Evolutionary conservation across 1,139 yeast species (phyloP), one percentile per base, ranked within the genome.

Genomic region (Lizanozyma gosingica): DNA sequence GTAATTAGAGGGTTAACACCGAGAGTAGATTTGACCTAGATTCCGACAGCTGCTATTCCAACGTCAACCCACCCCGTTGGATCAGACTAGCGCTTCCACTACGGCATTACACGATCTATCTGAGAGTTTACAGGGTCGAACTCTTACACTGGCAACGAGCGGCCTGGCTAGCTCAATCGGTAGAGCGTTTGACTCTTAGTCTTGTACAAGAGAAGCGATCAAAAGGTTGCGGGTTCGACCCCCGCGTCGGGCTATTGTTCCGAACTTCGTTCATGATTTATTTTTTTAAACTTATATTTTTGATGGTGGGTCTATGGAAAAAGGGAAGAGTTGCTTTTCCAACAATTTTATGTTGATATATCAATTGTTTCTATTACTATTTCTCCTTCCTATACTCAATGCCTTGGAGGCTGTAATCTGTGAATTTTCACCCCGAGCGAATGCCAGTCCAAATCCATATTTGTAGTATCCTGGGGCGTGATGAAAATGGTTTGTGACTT

Each of bases 401-500:
- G 29, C 47, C 75, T 57, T 4, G 83, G 83, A 46, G 76, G 79
- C 41, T 71, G 64, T 67, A 88, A 81, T 51, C 77, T 77, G 49
- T 83, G 92, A 34, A 90, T 84, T 47, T 66, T 72, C 6, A 88
- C 87, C 47, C 80, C 79, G 29, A 22, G 29, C 11, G 29, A 6
- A 6, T 22, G 29, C 29, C 29, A 22, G 4, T 59, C 63, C 27
- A 72, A 70, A 38, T 78, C 79, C 43, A 84, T 62, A 41, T 82
- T 84, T 0, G 90, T 86, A 50, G 92, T 84, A 58, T 87, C 95
- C 53, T 88, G 95, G 0, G 98, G 99, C 0, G 98, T 92, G 37
- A 92, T 90, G 50, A 94, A 86, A 14, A 92, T 83, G 3, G 95
- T 83, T 60, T 92, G 98, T 1, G 90, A 78, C 46, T 80, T 73